Conservation (phyloP, 2,329 filamentous ascomycete species). For the Dothideomycetes sp. region DNA sequence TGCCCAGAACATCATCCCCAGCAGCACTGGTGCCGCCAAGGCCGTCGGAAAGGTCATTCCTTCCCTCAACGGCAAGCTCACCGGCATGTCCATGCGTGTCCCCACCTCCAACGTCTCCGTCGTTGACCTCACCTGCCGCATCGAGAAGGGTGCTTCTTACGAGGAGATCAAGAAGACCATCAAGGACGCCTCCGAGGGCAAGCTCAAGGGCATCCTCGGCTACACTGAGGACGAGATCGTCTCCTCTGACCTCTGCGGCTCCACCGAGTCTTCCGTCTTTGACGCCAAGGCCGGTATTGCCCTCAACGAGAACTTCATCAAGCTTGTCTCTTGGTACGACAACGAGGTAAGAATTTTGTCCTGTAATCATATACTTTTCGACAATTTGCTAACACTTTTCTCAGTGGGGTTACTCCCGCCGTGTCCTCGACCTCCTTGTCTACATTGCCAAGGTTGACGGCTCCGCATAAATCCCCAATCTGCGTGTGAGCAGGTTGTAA, state of each 20-base stretch:
- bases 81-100: constrained; percentile 99
- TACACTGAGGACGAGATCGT: constrained; percentile 98
- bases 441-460: constrained; percentile 30
- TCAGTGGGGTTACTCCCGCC: constrained; percentile 98
- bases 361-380: neutral
- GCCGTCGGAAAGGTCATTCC: constrained; percentile 99
- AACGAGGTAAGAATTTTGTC: constrained; percentile 3
- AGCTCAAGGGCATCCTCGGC: constrained; percentile 80
- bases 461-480: constrained; percentile 14
- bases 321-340: constrained; percentile 96
- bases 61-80: constrained; percentile 96
- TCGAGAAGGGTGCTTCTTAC: constrained; percentile 81
- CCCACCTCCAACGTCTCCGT: constrained; percentile 98
- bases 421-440: constrained; percentile 39
- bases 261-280: constrained; percentile 93
- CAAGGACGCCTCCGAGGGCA: constrained; percentile 71
- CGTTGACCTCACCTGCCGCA: constrained; percentile 88
- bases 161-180: constrained; percentile 88
- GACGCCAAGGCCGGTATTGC: constrained; percentile 98
- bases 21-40: constrained; percentile 98
- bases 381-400: constrained; percentile 6
- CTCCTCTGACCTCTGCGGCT: constrained; percentile 86
- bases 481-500: constrained; percentile 6
- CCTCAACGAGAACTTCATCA: constrained; percentile 97
- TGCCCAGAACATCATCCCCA: constrained; percentile 99